Evolutionary conservation across 2,329 filamentous ascomycete genomes (phyloP).

Genomic region (Colletotrichum sp.): DNA sequence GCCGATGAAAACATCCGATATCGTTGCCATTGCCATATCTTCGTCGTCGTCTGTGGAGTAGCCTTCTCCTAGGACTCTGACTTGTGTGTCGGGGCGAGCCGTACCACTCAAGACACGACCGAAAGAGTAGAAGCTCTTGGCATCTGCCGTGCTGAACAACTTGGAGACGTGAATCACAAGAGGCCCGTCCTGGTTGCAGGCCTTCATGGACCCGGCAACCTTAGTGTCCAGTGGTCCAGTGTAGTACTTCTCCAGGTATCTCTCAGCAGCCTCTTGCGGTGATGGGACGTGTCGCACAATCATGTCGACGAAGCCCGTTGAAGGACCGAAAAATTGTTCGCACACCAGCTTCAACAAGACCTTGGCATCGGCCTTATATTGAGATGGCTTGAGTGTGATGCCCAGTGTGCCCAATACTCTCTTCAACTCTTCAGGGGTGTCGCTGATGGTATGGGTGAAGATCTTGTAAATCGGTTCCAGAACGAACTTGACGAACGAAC

Average conservation of each 20-base stretch:
- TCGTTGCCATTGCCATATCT: slow-evolving; percentile 89
- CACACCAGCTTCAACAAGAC: slow-evolving; percentile 89
- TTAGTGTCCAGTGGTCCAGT: slow-evolving; percentile 87
- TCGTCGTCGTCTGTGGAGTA: slow-evolving; percentile 98
- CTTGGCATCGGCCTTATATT: slow-evolving; percentile 89
- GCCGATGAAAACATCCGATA: slow-evolving; percentile 86
- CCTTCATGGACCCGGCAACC: slow-evolving; percentile 78
- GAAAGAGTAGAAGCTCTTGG: slow-evolving; percentile 88
- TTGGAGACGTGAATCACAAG: slow-evolving; percentile 93
- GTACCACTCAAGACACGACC: slow-evolving; percentile 93
- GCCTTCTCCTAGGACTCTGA: slow-evolving; percentile 91
- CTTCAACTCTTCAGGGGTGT: slow-evolving; percentile 84
- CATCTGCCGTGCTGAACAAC: slow-evolving; percentile 87
- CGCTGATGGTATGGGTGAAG: slow-evolving; percentile 92
- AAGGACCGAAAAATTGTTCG: slow-evolving; percentile 92
- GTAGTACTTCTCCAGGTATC: slow-evolving; percentile 85
- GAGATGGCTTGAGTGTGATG: slow-evolving; percentile 87
- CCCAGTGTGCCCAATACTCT: slow-evolving; percentile 79
- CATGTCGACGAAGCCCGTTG: slow-evolving; percentile 95
- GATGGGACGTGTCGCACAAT: slow-evolving; percentile 88
- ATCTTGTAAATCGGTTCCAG: slow-evolving; percentile 98
- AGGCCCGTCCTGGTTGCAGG: slow-evolving; percentile 88
- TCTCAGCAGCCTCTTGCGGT: slow-evolving; percentile 77
- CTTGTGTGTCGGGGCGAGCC: slow-evolving; percentile 78
- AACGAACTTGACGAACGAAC: slow-evolving; percentile 93